Conservation (phyloP, 495 filamentous ascomycete genomes). For the Aspergillus olivimuriae region DNA sequence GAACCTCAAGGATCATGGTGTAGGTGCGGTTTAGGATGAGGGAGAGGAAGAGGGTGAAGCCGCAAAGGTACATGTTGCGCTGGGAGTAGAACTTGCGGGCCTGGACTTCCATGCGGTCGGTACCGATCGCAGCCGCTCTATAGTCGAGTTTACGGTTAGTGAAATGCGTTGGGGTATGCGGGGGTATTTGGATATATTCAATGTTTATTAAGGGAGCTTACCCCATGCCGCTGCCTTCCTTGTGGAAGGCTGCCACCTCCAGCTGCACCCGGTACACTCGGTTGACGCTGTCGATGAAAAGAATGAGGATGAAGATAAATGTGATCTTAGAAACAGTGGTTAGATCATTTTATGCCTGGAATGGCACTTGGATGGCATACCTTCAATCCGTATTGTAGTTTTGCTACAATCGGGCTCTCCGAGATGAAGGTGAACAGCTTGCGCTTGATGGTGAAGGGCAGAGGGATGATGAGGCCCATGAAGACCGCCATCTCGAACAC, state of each 20-base stretch:
- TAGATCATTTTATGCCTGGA: not conserved
- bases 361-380: too few relatives aligned
- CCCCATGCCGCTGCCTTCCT: slow-evolving; percentile 41
- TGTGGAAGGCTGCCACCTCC: slow-evolving; percentile 61
- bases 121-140: slow-evolving; percentile 66
- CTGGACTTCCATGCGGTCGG: slow-evolving; percentile 95
- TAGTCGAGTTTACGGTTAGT: too few relatives aligned
- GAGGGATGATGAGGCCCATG: slow-evolving; percentile 82
- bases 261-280: slow-evolving; percentile 94
- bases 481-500: slow-evolving; percentile 93
- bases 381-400: slow-evolving; percentile 75
- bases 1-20: slow-evolving; percentile 89
- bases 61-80: slow-evolving; percentile 99
- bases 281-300: slow-evolving; percentile 98
- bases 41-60: slow-evolving; percentile 97
- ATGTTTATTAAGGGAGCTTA: slow-evolving; percentile 16
- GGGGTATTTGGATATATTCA: not conserved
- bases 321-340: slow-evolving; percentile 65
- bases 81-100: slow-evolving; percentile 99
- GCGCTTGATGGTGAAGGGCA: slow-evolving; percentile 80
- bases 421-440: slow-evolving; percentile 92
- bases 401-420: slow-evolving; percentile 76
- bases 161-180: slow-evolving; percentile 13
- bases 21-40: slow-evolving; percentile 99
- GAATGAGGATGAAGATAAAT: slow-evolving; percentile 95